phyloP scores from a whole-genome alignment of 2,329 filamentous ascomycete species.

The Epichloe sp. region DNA sequence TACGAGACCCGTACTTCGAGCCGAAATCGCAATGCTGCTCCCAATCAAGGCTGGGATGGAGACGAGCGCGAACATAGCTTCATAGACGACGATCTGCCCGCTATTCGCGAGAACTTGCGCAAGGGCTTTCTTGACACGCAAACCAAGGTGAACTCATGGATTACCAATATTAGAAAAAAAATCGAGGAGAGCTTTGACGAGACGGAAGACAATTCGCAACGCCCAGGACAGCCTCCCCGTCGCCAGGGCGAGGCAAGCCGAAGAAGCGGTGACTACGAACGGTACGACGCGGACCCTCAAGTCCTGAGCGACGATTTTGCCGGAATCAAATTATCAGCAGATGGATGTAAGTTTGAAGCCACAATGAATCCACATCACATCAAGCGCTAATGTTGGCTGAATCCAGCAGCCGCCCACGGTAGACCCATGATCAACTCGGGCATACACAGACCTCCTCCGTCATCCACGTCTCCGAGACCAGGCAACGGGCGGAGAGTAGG shows the following conservation, averaged over 20 bases:
- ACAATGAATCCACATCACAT: background rate
- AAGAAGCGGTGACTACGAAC: conserved; percentile 75
- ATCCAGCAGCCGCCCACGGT: conserved; percentile 14
- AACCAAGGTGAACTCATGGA: conserved; percentile 84
- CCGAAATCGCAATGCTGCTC: conserved; percentile 26
- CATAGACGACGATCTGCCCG: conserved; percentile 87
- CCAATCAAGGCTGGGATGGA: conserved; percentile 24
- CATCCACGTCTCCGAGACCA: conserved; percentile 37
- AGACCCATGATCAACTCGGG: conserved; percentile 51
- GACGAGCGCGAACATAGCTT: conserved; percentile 76
- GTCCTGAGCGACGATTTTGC: conserved; percentile 83
- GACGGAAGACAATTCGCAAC: conserved; percentile 34
- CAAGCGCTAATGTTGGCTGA: background rate
- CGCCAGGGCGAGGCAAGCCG: conserved; percentile 49
- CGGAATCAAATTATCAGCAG: conserved; percentile 48
- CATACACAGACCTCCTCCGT: conserved; percentile 58
- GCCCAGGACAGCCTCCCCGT: conserved; percentile 22
- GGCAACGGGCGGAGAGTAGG: conserved; percentile 39
- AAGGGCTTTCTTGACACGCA: conserved; percentile 95
- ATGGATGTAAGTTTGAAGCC: conserved; percentile 43
- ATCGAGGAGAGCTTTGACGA: conserved; percentile 81
- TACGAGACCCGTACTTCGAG: conserved; percentile 45
- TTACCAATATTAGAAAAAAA: conserved; percentile 86
- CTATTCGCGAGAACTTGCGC: conserved; percentile 82
- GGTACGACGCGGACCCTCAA: conserved; percentile 89